Evolutionary conservation across 1,284 basidiomycete species (phyloP), one percentile per base, ranked within the genome.

Genomic region (Ceratobasidium sp.): DNA sequence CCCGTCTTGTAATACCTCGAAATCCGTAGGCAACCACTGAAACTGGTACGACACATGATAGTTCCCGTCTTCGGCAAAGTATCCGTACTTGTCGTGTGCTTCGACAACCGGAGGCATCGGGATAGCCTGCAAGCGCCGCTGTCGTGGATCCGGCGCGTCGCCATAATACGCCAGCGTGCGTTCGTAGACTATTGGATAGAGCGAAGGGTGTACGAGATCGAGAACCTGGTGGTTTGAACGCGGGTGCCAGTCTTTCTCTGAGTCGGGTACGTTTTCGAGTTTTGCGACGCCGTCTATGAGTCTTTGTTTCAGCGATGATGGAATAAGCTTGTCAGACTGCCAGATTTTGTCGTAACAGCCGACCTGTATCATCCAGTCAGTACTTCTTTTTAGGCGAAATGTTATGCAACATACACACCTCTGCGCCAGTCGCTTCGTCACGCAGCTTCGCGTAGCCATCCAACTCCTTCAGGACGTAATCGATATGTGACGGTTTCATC

Each of bases 381-480:
- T 33, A 4, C 20, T 33, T 10, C 17, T 13, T n/a, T 33, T 33
- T 4, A 6, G 38, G 6, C 26, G n/a, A 33, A 33, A 1, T 4
- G 4, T 33, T 33, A 15, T 42, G 1, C 1, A 48, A 10, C 64
- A 46, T 48, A 20, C 77, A n/a, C 40, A 86, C 88, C 87, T 88
- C 71, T 20, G 70, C 66, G 62, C 81, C 74, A 68, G 84, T 81
- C 6, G 81, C 77, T 42, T 84, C 82, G 77, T 89, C 87, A 54
- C 86, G 82, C 5, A 90, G 83, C 10, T 82, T 79, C 52, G 84
- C 86, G 80, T 90, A 90, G 0, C 88, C 88, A 7, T 79, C 81
- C 7, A 90, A 82, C 81, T 90, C 89, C 73, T 88, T 87, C 5
- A 90, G 81, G 42, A 89, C 86, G 83, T 89, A 90, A 13, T 86